Conservation (phyloP, 1,139 yeast species). For the Kurtzmaniella quercitrusa region DNA sequence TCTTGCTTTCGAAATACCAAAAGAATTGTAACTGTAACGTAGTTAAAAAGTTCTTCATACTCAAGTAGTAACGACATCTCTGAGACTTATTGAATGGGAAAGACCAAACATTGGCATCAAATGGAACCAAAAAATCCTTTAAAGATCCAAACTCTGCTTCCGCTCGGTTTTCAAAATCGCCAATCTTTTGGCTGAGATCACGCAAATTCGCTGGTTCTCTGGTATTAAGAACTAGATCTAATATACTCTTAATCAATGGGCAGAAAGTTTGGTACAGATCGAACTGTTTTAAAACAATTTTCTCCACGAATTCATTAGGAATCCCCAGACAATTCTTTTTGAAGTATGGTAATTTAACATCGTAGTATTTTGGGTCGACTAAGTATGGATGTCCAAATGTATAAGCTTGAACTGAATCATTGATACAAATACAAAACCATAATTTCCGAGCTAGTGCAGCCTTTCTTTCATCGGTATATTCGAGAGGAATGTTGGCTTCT, state of each 20-base stretch:
- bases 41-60: slow-evolving; percentile 24
- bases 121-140: slow-evolving; percentile 22
- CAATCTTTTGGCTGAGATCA: slow-evolving; percentile 18
- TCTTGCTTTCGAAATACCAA: slow-evolving; percentile 24
- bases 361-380: slow-evolving; percentile 26
- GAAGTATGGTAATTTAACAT: slow-evolving; percentile 31
- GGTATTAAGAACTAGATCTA: slow-evolving; percentile 23
- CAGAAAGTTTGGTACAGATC: slow-evolving; percentile 22
- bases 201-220: slow-evolving; percentile 15
- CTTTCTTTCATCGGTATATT: slow-evolving; percentile 18
- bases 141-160: slow-evolving; percentile 19
- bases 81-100: slow-evolving; percentile 29
- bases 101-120: slow-evolving; percentile 16
- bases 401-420: slow-evolving; percentile 30
- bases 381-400: slow-evolving; percentile 38
- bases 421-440: slow-evolving; percentile 45
- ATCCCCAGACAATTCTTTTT: slow-evolving; percentile 23
- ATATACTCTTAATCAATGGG: slow-evolving; percentile 16
- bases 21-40: slow-evolving; percentile 25
- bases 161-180: slow-evolving; percentile 27
- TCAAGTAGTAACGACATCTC: slow-evolving; percentile 29
- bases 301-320: slow-evolving; percentile 25
- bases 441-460: slow-evolving; percentile 47
- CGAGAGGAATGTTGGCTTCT: slow-evolving; percentile 35
- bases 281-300: slow-evolving; percentile 20